Base-by-base conservation (phyloP, 108 stramenopile genomes). In the Fragilariopsis cylindrus region DNA sequence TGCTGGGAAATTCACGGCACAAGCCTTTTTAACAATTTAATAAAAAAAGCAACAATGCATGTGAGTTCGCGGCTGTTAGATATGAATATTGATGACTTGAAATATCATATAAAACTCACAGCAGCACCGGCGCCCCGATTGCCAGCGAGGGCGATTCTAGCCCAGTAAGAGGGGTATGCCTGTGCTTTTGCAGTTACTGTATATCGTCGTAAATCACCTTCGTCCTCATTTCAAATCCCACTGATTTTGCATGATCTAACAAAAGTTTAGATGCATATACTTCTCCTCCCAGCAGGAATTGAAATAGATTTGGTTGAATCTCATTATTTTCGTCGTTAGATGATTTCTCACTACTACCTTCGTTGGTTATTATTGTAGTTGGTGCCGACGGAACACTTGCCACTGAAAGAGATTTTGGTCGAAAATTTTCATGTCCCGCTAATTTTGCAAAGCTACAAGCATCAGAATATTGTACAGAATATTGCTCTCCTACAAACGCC, bases 141-240 rank as follows among this genome's bases (percentile, higher is more conserved):
- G 16, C 56, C 49, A 19, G 71, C 53, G 11, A 81, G 46, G 46
- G 80, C 80, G 2, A 81, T 48, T 18, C 80, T 46, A 6, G 80
- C 80, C 80, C 80, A 81, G 58, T 81, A 81, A 46, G 80, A 81
- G n/a, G 80, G 80, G 57, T 81, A 81, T 7, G 65, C 80, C 41
- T 81, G 80, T 3, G 70, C 75, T 21, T 48, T 21, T 45, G 76
- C 65, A 3, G 64, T 64, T 3, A 73, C 7, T 4, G 72, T 4
- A 52, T 54, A 48, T 44, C 39, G 7, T 47, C 53, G 19, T 21
- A 46, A 47, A 7, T 3, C 11, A 7, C 7, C 11, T 7, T 5
- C 8, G 19, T 70, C 74, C 12, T 63, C 80, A 6, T 72, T 58
- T 72, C 58, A 18, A 73, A 44, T 5, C 65, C 65, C 3, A 81